A percentile compares a stretch with the other conserved stretches of the same genome.
These are phyloP conservation scores for Pichia sp. DNA, from an alignment of 1,139 yeast species.

Conservation along the genomic window DNA sequence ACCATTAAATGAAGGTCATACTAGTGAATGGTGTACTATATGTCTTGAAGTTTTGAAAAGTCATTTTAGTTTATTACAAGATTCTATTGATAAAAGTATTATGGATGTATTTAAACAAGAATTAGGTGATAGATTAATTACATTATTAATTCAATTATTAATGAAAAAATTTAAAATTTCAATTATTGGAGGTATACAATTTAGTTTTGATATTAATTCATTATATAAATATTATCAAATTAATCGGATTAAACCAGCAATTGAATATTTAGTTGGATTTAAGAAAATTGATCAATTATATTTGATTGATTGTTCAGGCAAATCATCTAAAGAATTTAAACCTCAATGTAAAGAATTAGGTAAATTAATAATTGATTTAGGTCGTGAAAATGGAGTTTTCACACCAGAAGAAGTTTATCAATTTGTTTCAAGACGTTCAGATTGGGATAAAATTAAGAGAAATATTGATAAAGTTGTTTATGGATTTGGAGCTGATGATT, in stretches of 20 bases:
- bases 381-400: constrained; percentile 83
- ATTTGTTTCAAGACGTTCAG: constrained; percentile 80
- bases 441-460: constrained; percentile 69
- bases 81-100: constrained; percentile 81
- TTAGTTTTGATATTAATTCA: constrained; percentile 68
- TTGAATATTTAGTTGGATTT: constrained; percentile 73
- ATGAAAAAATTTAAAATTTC: constrained; percentile 63
- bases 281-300: constrained; percentile 81
- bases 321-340: constrained; percentile 33
- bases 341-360: constrained; percentile 81
- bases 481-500: constrained; percentile 71
- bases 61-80: constrained; percentile 71
- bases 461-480: constrained; percentile 94
- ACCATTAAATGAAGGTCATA: constrained; percentile 26
- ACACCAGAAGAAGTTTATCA: constrained; percentile 91
- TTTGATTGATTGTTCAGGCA: constrained; percentile 46
- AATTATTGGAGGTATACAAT: constrained; percentile 72
- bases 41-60: constrained; percentile 58
- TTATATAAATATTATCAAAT: constrained; percentile 64
- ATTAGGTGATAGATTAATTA: constrained; percentile 81
- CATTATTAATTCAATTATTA: constrained; percentile 65
- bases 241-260: constrained; percentile 59
- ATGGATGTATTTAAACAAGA: constrained; percentile 93
- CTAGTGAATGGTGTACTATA: constrained; percentile 64
- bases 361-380: constrained; percentile 71